Base-by-base conservation (phyloP, 331 rosid genomes). In the Quercus tomentella region DNA sequence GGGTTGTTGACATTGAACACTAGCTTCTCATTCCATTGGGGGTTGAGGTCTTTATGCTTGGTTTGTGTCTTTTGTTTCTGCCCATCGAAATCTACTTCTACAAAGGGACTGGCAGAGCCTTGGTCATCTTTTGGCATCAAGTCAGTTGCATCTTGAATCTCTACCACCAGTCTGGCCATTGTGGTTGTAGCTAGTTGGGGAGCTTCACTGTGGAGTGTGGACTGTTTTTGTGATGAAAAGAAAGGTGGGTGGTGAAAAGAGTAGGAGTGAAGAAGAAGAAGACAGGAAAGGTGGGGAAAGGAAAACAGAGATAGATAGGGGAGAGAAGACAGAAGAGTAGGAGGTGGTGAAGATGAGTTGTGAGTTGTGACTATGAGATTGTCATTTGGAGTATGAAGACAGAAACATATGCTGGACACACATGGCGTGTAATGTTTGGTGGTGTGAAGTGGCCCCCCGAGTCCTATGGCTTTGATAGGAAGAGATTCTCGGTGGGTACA, bases 101-200 rank as follows among this genome's bases (percentile, higher is more conserved):
- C 99, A 63, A 83, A 95, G 26, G 99, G 96, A 77, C 88, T 93
- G 1, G 98, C 86, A n/a, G 89, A 89, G 18, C 93, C 97, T 21
- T 88, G 87, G 67, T 89, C 94, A 74, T 95, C 97, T 80, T 91
- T 93, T 30, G 97, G 92, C 91, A 87, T 89, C 12, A 95, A 92
- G 86, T 88, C 93, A 26, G 85, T 78, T 0, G 99, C 99, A 52
- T 88, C 90, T 20, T 89, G 86, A 57, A 93, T 90, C 79, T 93
- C 97, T 8, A 93, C 93, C 25, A 93, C 88, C 18, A 95, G 91
- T 58, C 82, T 95, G 76, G 80, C 61, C 96, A 88, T 91, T 79
- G n/a, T 6, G 21, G 41, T 20, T 56, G 31, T 16, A 5, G 58
- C 0, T 26, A 30, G 79, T 12, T 71, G 17, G 28, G 76, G n/a